Percentiles rank a stretch among this genome's conserved stretches.
phyloP scores from a whole-genome alignment of 768 basidiomycete genomes.

The Boletus huronensis region DNA sequence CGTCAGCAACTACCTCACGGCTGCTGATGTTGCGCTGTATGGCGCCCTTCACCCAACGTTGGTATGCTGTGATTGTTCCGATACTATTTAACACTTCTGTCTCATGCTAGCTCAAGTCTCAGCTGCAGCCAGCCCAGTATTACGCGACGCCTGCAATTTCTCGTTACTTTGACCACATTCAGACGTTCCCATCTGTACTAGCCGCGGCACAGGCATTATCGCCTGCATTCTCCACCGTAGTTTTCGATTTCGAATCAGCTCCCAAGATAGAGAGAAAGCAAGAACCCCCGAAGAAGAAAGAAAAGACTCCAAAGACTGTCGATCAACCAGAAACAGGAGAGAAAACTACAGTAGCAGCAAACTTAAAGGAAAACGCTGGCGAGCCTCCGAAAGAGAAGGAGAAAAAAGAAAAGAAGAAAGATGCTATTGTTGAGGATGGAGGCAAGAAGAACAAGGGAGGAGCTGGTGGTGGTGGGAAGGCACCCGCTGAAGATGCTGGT shows the following conservation, averaged over 20 bases:
- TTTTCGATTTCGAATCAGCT: slow-evolving; percentile 72
- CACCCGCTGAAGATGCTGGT: slow-evolving; percentile 57
- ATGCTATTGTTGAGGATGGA: slow-evolving; percentile 35
- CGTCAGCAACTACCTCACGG: slow-evolving; percentile 79
- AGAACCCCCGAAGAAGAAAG: slow-evolving; percentile 76
- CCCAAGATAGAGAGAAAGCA: slow-evolving; percentile 71
- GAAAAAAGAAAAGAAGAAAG: slow-evolving; percentile 55
- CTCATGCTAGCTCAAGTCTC: slow-evolving; percentile 46
- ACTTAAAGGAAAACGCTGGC: slow-evolving; percentile 39
- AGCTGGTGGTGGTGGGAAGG: slow-evolving; percentile 28
- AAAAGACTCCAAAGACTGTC: slow-evolving; percentile 45
- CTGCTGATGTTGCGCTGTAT: slow-evolving; percentile 89
- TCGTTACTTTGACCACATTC: slow-evolving; percentile 95
- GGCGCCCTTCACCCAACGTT: slow-evolving; percentile 80
- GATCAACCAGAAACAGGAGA: slow-evolving; percentile 24
- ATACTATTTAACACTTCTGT: background rate
- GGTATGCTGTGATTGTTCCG: slow-evolving; percentile 43
- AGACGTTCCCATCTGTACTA: slow-evolving; percentile 62
- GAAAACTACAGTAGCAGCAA: slow-evolving; percentile 30
- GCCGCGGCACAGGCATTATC: slow-evolving; percentile 49
- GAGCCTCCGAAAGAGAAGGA: slow-evolving; percentile 29
- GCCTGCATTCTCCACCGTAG: slow-evolving; percentile 52
- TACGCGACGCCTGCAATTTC: slow-evolving; percentile 78
- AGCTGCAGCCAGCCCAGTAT: slow-evolving; percentile 68
- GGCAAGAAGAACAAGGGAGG: slow-evolving; percentile 42